Conservation (phyloP, 305 asterid species). For the Fraxinus latifolia region DNA sequence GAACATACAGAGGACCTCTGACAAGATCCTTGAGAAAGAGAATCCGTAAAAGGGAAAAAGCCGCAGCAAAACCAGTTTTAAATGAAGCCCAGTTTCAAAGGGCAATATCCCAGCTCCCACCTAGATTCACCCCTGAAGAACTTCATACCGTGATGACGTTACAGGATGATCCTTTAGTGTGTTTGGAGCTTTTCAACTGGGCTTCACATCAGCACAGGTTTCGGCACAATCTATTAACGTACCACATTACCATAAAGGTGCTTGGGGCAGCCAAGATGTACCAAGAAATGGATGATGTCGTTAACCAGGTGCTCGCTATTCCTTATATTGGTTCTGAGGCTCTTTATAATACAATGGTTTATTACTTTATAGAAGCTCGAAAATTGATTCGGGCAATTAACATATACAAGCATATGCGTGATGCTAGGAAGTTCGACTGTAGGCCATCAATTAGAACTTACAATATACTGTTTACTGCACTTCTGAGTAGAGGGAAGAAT, state of each 20-base stretch:
- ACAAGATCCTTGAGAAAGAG: conserved; percentile 70
- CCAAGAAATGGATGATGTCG: conserved; percentile 77
- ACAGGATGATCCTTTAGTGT: conserved; percentile 65
- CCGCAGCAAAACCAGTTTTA: conserved; percentile 62
- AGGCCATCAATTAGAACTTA: conserved; percentile 75
- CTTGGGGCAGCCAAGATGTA: conserved; percentile 79
- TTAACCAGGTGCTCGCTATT: conserved; percentile 75
- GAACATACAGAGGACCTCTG: conserved; percentile 57
- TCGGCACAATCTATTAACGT: conserved; percentile 58
- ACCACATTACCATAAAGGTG: conserved; percentile 59
- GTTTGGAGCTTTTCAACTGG: conserved; percentile 90
- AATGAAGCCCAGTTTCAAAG: conserved; percentile 47
- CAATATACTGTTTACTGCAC: conserved; percentile 63
- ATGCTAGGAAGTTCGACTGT: conserved; percentile 62
- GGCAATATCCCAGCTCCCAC: conserved; percentile 56
- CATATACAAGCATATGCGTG: conserved; percentile 71
- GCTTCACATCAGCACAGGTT: conserved; percentile 83
- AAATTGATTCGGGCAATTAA: conserved; percentile 73
- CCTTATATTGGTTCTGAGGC: conserved; percentile 65
- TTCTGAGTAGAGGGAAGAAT: conserved; percentile 70
- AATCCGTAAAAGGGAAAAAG: conserved; percentile 63
- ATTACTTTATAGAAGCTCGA: conserved; percentile 75
- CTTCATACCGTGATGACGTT: conserved; percentile 53
- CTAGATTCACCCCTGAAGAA: conserved; percentile 76
- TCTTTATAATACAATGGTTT: conserved; percentile 70